Conservation (phyloP, 2,329 filamentous ascomycete species). For the Aspergillus ruber region DNA sequence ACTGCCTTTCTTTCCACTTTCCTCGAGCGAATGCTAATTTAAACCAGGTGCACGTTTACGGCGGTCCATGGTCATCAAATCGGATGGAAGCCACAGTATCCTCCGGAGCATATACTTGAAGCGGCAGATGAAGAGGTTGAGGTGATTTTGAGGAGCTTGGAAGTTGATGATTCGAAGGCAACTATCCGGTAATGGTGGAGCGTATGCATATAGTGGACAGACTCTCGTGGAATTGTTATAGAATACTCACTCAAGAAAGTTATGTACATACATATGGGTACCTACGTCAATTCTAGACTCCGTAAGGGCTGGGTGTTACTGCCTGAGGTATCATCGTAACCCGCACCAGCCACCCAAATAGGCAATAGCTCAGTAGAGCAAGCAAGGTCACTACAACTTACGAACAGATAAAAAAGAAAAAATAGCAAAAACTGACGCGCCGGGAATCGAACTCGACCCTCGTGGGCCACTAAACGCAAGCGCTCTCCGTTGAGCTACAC, state of each 20-base stretch:
- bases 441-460: neutral
- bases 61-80: slow-evolving; percentile 37
- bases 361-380: too few relatives aligned
- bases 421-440: neutral
- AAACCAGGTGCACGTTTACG: slow-evolving; percentile 38
- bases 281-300: too few relatives aligned
- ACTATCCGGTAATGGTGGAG: slow-evolving; percentile 7
- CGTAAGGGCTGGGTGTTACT: too few relatives aligned
- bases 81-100: slow-evolving; percentile 43
- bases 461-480: neutral
- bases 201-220: too few relatives aligned
- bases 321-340: too few relatives aligned
- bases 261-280: too few relatives aligned
- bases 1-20: neutral
- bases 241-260: too few relatives aligned
- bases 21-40: neutral
- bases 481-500: neutral
- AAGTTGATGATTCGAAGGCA: slow-evolving; percentile 17
- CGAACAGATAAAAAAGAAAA: too few relatives aligned
- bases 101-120: slow-evolving; percentile 43
- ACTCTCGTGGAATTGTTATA: too few relatives aligned
- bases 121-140: slow-evolving; percentile 43
- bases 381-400: too few relatives aligned
- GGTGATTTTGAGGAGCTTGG: slow-evolving; percentile 27
- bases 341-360: too few relatives aligned